Evolutionary conservation across 371 early-diverging fungal genomes (phyloP).

Genomic region (Lichtheimia ornata): DNA sequence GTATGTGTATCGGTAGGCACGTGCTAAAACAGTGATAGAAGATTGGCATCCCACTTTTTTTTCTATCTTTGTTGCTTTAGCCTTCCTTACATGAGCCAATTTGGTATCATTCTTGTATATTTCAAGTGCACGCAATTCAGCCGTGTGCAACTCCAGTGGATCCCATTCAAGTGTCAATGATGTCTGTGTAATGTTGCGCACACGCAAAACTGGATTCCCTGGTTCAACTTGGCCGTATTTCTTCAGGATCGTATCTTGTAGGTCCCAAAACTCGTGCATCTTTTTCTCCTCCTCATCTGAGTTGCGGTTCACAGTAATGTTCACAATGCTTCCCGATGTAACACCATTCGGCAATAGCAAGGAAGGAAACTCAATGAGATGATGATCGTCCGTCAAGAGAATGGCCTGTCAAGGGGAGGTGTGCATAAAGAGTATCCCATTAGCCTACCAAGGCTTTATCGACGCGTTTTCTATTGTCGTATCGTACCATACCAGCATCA

Average conservation of each 20-base stretch:
- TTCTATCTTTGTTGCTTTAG: not conserved
- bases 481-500: slow-evolving; percentile 84
- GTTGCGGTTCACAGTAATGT: slow-evolving; percentile 90
- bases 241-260: slow-evolving; percentile 84
- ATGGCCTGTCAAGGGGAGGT: slow-evolving; percentile 74
- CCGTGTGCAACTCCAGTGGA: slow-evolving; percentile 76
- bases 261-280: slow-evolving; percentile 78
- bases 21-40: slow-evolving; percentile 26
- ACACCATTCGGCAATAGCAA: slow-evolving; percentile 94
- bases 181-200: slow-evolving; percentile 87
- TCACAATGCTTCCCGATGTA: slow-evolving; percentile 91
- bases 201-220: slow-evolving; percentile 72
- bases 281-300: slow-evolving; percentile 78
- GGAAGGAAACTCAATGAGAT: slow-evolving; percentile 96
- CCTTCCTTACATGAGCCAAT: slow-evolving; percentile 49
- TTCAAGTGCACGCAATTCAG: slow-evolving; percentile 80
- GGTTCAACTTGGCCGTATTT: slow-evolving; percentile 81
- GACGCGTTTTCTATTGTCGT: not conserved
- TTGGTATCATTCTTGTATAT: slow-evolving; percentile 79
- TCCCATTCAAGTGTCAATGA: slow-evolving; percentile 90
- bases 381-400: slow-evolving; percentile 92
- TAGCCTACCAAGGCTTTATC: not conserved
- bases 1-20: slow-evolving; percentile 62
- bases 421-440: not conserved
- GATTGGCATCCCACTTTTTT: not conserved